Conservation (phyloP, 2,329 filamentous ascomycete species). For the Dactylellina haptotyla region DNA sequence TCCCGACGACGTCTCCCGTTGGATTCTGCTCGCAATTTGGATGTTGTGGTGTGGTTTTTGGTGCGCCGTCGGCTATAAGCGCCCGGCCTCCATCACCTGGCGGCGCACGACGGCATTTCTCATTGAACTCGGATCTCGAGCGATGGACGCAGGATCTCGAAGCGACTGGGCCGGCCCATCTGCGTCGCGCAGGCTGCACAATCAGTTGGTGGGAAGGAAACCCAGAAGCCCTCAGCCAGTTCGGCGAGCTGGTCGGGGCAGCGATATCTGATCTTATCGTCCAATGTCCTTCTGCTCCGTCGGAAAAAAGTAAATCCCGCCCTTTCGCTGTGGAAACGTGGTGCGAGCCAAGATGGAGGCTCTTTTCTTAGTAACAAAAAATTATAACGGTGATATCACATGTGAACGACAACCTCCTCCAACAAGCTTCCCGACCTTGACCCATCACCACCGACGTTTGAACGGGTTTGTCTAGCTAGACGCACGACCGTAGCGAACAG, state of each 20-base stretch:
- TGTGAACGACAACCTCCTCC: no score
- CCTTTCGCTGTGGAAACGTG: constrained; percentile 33
- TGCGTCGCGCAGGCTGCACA: constrained; percentile 2
- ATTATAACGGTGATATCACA: constrained; percentile 47
- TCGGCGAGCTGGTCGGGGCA: constrained; percentile 22
- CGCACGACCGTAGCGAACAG: no score
- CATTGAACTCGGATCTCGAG: neutral
- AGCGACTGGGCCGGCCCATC: neutral
- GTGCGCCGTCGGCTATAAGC: constrained; percentile 12
- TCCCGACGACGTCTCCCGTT: no score
- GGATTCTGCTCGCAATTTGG: neutral
- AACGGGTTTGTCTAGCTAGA: no score
- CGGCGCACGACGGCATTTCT: neutral
- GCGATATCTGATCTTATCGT: no score
- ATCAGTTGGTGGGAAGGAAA: constrained; percentile 1
- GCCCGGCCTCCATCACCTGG: neutral
- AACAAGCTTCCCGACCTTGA: no score
- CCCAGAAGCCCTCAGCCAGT: neutral
- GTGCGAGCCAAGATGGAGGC: constrained; percentile 44
- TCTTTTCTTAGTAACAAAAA: constrained; percentile 16
- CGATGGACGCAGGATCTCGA: neutral
- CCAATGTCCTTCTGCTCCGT: neutral
- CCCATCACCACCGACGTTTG: neutral
- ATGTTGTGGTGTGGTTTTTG: constrained; percentile 8
- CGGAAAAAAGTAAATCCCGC: constrained; percentile 53